Conservation (phyloP, 352 stramenopile species). For the Pythium chondricola region DNA sequence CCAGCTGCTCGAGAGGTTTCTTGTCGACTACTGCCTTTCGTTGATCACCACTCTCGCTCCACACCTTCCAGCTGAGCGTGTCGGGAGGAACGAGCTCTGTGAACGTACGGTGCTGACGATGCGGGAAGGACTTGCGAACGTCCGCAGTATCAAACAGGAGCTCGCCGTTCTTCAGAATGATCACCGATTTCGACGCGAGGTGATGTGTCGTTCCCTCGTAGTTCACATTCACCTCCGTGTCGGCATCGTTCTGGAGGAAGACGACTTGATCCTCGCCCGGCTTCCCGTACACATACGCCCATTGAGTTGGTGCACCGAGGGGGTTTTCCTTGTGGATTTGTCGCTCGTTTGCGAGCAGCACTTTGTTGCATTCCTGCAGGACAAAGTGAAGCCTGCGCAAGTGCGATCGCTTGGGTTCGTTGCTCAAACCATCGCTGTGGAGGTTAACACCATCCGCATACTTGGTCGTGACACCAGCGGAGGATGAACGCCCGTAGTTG, state of each 20-base stretch:
- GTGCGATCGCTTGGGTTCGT: conserved; percentile 65
- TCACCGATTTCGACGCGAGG: conserved; percentile 33
- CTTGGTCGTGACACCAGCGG: conserved; percentile 62
- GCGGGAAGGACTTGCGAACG: conserved; percentile 36
- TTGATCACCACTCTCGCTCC: conserved; percentile 37
- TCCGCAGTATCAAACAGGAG: conserved; percentile 56
- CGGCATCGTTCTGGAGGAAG: conserved; percentile 52
- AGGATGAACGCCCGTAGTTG: conserved; percentile 56
- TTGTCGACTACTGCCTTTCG: conserved; percentile 32
- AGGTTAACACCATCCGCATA: conserved; percentile 68
- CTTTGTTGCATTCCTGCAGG: conserved; percentile 49
- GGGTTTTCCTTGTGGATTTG: conserved; percentile 39
- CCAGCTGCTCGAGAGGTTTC: conserved; percentile 44
- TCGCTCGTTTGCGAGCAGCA: conserved; percentile 38
- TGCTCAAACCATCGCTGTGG: conserved; percentile 57
- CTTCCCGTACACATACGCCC: conserved; percentile 41
- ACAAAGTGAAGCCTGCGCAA: conserved; percentile 51
- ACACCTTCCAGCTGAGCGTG: conserved; percentile 38
- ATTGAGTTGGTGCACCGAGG: conserved; percentile 20
- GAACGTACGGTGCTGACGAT: conserved; percentile 33
- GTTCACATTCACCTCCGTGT: conserved; percentile 19
- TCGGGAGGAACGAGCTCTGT: conserved; percentile 27
- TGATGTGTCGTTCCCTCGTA: conserved; percentile 33
- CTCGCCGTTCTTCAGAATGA: conserved; percentile 34
- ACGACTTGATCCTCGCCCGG: conserved; percentile 20